Evolutionary conservation across 1,284 basidiomycete genomes (phyloP), one percentile per base, ranked within the genome.

Genomic region (Xanthoconium separans): DNA sequence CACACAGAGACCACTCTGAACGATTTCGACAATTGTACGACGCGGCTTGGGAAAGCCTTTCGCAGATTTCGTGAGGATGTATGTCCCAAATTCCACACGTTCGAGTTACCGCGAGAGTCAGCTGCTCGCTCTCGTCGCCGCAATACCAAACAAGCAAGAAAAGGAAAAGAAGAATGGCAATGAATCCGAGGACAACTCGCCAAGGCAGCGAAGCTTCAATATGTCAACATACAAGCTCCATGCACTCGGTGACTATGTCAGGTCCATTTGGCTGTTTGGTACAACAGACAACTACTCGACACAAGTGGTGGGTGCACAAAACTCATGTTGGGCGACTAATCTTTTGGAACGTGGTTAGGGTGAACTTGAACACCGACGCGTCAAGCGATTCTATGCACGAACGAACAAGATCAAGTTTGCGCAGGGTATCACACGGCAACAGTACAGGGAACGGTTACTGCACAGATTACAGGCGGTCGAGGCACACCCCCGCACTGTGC

Each of bases 151-250:
- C 8, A 8, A 46, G 15, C 31, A 2, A 20, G 24, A 16, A 42
- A 47, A 22, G 42, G 41, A n/a, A n/a, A n/a, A n/a, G n/a, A n/a
- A n/a, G n/a, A n/a, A n/a, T n/a, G n/a, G n/a, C n/a, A n/a, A n/a
- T n/a, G n/a, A n/a, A n/a, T n/a, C n/a, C 34, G n/a, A 16, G 30
- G 30, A 31, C 1, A 43, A 44, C 7, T 6, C 34, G 22, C n/a
- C 47, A 27, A 58, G 60, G 34, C 15, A 39, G 18, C 41, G 54
- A 20, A n/a, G 20, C 1, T 65, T 69, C 58, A 72, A 71, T 44
- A 47, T 72, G 27, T 48, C 55, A 6, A 72, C 69, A 0, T 60
- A 62, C 53, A 77, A 77, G 47, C 51, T 66, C 0, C 74, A 77
- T 51, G 47, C 58, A 0, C 56, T 76, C 0, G 64, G 66, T 0